Evolutionary conservation across 2,329 filamentous ascomycete genomes (phyloP).

Genomic region (Aplosporella prunicola): DNA sequence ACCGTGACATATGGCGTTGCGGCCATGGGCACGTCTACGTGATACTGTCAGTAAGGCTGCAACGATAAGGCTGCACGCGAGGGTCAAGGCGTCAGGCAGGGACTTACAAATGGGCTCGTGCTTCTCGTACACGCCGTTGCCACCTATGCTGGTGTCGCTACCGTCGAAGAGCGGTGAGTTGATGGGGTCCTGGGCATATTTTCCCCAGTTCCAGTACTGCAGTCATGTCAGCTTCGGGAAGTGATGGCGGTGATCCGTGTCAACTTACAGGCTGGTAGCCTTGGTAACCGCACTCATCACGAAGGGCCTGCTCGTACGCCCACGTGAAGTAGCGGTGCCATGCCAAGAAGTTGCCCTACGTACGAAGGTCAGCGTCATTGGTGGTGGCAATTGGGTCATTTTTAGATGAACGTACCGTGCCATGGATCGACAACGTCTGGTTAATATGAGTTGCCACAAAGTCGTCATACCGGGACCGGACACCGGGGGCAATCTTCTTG

Average conservation of each 20-base stretch:
- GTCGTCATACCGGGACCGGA: slow-evolving; percentile 26
- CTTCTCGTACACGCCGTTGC: slow-evolving; percentile 33
- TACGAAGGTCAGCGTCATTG: slow-evolving; percentile 3
- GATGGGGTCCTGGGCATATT: slow-evolving; percentile 34
- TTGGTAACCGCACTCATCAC: slow-evolving; percentile 34
- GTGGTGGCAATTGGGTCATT: no score
- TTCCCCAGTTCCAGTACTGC: slow-evolving; percentile 45
- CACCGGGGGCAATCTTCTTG: slow-evolving; percentile 20
- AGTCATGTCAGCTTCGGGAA: background rate
- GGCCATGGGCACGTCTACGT: slow-evolving; percentile 21
- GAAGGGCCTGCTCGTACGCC: slow-evolving; percentile 33
- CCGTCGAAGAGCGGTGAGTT: slow-evolving; percentile 49
- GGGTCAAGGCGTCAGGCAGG: no score
- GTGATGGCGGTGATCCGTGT: background rate
- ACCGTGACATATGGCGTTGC: slow-evolving; percentile 24
- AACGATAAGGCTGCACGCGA: no score
- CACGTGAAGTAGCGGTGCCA: slow-evolving; percentile 37
- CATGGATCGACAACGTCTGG: slow-evolving; percentile 26
- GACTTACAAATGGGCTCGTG: slow-evolving; percentile 1
- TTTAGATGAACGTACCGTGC: slow-evolving; percentile 21
- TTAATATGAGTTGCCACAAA: slow-evolving; percentile 30
- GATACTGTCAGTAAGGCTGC: slow-evolving; percentile 6
- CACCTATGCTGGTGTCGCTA: slow-evolving; percentile 37
- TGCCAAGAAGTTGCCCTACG: slow-evolving; percentile 25
- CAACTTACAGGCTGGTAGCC: slow-evolving; percentile 26